Evolutionary conservation across 1,139 yeast genomes (phyloP).

Genomic region (Blastobotrys persicus): DNA sequence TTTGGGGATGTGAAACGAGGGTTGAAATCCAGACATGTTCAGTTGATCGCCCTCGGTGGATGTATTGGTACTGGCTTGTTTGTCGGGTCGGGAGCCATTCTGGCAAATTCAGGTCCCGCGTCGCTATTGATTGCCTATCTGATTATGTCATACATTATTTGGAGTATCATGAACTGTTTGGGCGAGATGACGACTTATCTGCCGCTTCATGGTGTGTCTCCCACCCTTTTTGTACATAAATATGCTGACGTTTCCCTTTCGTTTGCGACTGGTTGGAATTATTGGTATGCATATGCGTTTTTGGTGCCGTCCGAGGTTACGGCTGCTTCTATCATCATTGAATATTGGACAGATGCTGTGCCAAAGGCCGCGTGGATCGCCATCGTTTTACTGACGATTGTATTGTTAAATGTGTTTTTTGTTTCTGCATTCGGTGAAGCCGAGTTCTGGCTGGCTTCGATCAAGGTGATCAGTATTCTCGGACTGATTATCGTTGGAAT

Average conservation of each 20-base stretch:
- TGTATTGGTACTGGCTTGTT: constrained; percentile 52
- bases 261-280: constrained; percentile 26
- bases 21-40: constrained; percentile 47
- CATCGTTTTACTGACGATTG: constrained; percentile 29
- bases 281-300: constrained; percentile 40
- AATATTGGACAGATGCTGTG: constrained; percentile 57
- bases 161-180: constrained; percentile 63
- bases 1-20: constrained; percentile 23
- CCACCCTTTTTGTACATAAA: constrained; percentile 52
- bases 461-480: constrained; percentile 46
- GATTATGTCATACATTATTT: constrained; percentile 61
- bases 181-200: constrained; percentile 75
- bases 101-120: constrained; percentile 66
- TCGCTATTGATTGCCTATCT: constrained; percentile 61
- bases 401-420: constrained; percentile 35
- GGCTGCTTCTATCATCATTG: constrained; percentile 60
- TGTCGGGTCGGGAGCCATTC: constrained; percentile 68
- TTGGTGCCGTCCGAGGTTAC: constrained; percentile 59
- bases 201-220: constrained; percentile 59
- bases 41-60: constrained; percentile 52
- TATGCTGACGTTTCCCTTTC: constrained; percentile 26
- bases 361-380: constrained; percentile 48
- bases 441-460: constrained; percentile 40
- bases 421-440: constrained; percentile 41
- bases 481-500: constrained; percentile 50